Conservation (phyloP, 257 asterid species). For the Nemophila menziesii region DNA sequence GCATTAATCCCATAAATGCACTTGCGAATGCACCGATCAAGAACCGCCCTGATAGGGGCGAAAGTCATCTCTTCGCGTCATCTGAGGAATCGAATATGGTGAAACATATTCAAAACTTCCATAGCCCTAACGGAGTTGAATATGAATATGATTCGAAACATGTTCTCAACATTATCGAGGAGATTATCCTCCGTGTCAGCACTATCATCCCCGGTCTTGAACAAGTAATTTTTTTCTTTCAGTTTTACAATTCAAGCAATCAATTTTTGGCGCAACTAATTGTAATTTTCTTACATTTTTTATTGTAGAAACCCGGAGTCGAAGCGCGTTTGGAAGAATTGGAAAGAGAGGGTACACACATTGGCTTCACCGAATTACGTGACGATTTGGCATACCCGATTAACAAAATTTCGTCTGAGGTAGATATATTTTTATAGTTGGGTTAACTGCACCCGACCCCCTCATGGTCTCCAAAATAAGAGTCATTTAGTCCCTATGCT, state of each 20-base stretch:
- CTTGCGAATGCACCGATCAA: conserved; percentile 6
- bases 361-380: conserved; percentile 32
- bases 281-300: neutral
- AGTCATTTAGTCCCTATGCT: too few relatives aligned
- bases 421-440: conserved; percentile 9
- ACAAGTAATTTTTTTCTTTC: conserved; percentile 5
- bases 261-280: neutral
- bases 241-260: neutral
- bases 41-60: conserved; percentile 24
- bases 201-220: conserved; percentile 15
- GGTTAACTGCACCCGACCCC: too few relatives aligned
- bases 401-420: conserved; percentile 59
- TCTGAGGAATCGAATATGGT: conserved; percentile 45
- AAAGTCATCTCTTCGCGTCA: conserved; percentile 23
- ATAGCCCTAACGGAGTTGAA: conserved; percentile 42
- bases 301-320: conserved; percentile 16
- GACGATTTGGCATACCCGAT: conserved; percentile 51
- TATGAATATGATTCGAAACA: conserved; percentile 46
- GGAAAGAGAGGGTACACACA: conserved; percentile 25
- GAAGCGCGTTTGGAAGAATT: conserved; percentile 18
- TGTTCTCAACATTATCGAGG: conserved; percentile 42
- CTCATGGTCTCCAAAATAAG: too few relatives aligned
- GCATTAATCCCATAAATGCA: neutral
- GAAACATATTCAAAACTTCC: conserved; percentile 37
- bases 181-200: conserved; percentile 37